Conservation (phyloP, 2,329 filamentous ascomycete species). For the Pseudogymnoascus sp. region DNA sequence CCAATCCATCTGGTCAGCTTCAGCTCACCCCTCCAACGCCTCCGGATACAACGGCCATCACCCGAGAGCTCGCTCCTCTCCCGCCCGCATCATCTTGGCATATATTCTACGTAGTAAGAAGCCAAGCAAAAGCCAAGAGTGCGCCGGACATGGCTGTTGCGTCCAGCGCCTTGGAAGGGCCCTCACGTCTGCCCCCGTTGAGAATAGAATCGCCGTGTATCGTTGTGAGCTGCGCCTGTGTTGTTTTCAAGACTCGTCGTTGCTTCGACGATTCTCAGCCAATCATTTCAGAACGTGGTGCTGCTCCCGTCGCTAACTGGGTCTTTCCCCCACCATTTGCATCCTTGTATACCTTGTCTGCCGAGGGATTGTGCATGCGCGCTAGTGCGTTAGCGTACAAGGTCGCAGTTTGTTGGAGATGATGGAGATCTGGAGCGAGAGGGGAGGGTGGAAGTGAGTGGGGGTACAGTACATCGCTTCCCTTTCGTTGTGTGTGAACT, state of each 20-base stretch:
- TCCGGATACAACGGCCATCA: not conserved
- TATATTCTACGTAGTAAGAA: not conserved
- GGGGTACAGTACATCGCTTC: not conserved
- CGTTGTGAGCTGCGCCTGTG: not conserved
- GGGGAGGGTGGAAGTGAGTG: not conserved
- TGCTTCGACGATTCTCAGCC: not conserved
- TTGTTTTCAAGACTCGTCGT: not conserved
- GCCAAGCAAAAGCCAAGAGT: not conserved
- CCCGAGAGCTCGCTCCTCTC: too few relatives aligned
- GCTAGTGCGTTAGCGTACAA: not conserved
- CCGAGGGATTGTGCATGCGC: not conserved
- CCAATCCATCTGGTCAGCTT: too few relatives aligned
- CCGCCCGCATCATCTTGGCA: not conserved
- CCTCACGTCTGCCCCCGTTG: not conserved
- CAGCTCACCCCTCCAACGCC: not conserved
- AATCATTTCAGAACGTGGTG: not conserved
- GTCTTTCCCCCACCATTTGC: not conserved
- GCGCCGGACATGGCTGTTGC: not conserved
- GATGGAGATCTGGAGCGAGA: not conserved
- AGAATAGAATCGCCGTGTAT: not conserved
- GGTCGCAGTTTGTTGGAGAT: not conserved
- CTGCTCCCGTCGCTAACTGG: conserved; percentile 1
- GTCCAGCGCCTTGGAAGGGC: not conserved
- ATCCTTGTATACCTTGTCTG: not conserved
- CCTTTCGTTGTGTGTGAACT: not conserved